Evolutionary conservation across 352 stramenopile genomes (phyloP), one percentile per base, ranked within the genome.

Genomic region (Phytopythium helicoides): DNA sequence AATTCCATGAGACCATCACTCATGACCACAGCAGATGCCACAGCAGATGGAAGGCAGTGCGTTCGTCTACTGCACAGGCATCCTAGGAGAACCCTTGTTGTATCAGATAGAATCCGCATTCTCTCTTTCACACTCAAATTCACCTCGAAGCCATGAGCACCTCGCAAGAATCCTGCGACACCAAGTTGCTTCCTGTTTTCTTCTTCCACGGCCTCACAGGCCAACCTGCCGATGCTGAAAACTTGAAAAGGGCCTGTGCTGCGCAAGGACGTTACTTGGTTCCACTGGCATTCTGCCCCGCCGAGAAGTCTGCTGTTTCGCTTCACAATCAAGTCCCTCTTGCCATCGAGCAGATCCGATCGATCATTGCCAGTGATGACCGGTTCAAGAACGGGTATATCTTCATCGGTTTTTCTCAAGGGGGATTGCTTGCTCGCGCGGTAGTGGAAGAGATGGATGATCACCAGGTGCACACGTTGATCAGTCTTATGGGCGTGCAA

Each of bases 381-480:
- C 49, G 51, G 1, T 80, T 77, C 42, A 55, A 47, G 45, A 58
- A 64, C 6, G 73, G 73, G 28, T 84, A 84, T 54, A 39, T 72
- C 42, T 67, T 84, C 23, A 71, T 84, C 15, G 68, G 58, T 9
- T 66, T 81, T 39, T 84, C 73, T 3, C 64, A 77, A 8, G 73
- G 70, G 6, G 73, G 73, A 0, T 42, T 65, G 1, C 37, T 81
- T 12, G 65, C 65, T n/a, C 70, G 70, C 10, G 66, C 62, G 9
- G 71, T 85, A 11, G 45, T 82, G n/a, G 74, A 85, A 56, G 62
- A 76, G 34, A 81, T 80, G 71, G 60, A 85, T 42, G 71, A 82
- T 47, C 74, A 85, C 60, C 69, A 72, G 7, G 66, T 71, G 22
- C 57, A 71, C 34, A 60, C 59, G 28, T 52, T 82, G 31, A 66